Evolutionary conservation across 208 protist genomes (phyloP), one percentile per base, ranked within the genome.

Genomic region (Trypanosoma theileri): DNA sequence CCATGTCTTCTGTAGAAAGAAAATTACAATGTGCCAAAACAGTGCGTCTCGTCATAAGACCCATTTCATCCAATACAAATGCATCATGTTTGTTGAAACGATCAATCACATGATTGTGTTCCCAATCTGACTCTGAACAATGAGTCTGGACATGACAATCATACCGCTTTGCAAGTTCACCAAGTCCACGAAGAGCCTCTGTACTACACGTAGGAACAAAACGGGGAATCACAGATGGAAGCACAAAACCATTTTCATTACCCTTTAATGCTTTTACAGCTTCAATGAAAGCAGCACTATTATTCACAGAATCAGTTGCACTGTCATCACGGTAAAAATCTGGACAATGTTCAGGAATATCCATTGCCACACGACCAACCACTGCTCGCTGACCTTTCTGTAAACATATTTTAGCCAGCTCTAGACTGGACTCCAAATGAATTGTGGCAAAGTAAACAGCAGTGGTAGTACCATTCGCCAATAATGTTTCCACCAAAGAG

Each of bases 171-270:
- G 70, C 86, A 4, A 98, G 69, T 48, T 81, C 70, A 35, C 87
- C 86, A 0, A 98, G 77, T 4, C 86, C 88, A 24, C 73, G 55
- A 48, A 99, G 80, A 7, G 97, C 73, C 68, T 87, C 82, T 26
- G 79, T 53, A 13, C 73, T 88, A 81, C 96, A 98, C 17, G 95
- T 91, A 17, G 94, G 94, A 58, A 97, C 91, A 80, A 99, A 99
- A 46, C 97, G 86, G 11, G 97, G 97, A 21, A 91, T 94, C 6
- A 98, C 68, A 13, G 97, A 75, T 14, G 96, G 97, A 10, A 79
- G 71, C 10, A 95, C 86, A 12, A 96, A 77, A 3, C 71, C 50
- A 4, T 51, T 59, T 0, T 80, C 63, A 64, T 94, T 91, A 51
- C 81, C 69, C 0, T 73, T 63, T 31, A 94, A 28, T 28, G 62